Conservation (phyloP, 2,329 filamentous ascomycete species). For the Paraconiothyrium brasiliense region DNA sequence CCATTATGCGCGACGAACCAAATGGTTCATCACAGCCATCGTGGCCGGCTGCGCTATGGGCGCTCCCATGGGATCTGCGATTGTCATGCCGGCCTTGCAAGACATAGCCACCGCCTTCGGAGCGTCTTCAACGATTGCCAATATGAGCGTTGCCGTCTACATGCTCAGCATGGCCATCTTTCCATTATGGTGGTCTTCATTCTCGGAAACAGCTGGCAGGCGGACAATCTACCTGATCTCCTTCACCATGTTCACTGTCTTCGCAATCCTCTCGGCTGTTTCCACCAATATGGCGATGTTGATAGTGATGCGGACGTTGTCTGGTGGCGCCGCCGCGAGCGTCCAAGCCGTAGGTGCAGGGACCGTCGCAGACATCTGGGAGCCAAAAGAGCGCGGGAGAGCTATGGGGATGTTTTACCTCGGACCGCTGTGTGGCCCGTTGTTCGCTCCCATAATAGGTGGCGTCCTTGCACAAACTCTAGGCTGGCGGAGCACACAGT, state of each 20-base stretch:
- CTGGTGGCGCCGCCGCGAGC: constrained; percentile 42
- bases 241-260: constrained; percentile 40
- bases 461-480: constrained; percentile 36
- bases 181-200: constrained; percentile 50
- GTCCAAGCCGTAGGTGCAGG: constrained; percentile 47
- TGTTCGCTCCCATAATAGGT: constrained; percentile 45
- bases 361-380: constrained; percentile 47
- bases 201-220: constrained; percentile 42
- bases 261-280: constrained; percentile 38
- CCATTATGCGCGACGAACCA: constrained; percentile 75
- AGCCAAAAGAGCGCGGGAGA: constrained; percentile 40
- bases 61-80: constrained; percentile 83
- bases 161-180: constrained; percentile 55
- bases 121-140: constrained; percentile 46
- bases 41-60: constrained; percentile 80
- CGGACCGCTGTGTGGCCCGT: constrained; percentile 43
- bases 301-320: constrained; percentile 41
- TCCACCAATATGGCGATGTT: constrained; percentile 44
- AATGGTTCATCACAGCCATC: constrained; percentile 84
- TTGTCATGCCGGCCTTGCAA: constrained; percentile 70
- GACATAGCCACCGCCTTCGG: constrained; percentile 45
- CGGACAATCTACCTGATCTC: constrained; percentile 45
- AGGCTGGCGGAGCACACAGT: constrained; percentile 45
- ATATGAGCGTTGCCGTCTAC: constrained; percentile 52
- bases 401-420: constrained; percentile 47